These are phyloP conservation scores for Herpomyces periplanetae DNA, from an alignment of 2,329 filamentous ascomycete species.

Conservation along the genomic window DNA sequence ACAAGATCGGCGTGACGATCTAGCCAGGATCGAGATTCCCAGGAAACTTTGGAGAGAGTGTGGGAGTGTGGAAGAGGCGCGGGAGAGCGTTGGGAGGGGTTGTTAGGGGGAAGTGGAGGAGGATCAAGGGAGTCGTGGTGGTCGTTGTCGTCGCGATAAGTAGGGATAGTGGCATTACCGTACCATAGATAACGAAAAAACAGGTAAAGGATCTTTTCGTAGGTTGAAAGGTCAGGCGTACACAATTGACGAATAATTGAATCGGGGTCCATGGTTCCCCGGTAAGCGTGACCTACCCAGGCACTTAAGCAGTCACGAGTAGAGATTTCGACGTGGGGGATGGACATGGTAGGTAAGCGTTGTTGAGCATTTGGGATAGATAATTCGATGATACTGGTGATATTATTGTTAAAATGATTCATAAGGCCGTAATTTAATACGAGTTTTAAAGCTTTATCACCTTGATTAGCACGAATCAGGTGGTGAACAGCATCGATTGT, in stretches of 20 bases:
- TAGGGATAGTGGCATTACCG: constrained; percentile 24
- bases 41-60: constrained; percentile 9
- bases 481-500: constrained; percentile 49
- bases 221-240: constrained; percentile 13
- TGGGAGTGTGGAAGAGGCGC: constrained; percentile 5
- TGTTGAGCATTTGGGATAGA: constrained; percentile 33
- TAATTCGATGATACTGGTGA: constrained; percentile 50
- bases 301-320: constrained; percentile 50
- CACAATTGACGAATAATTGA: constrained; percentile 41
- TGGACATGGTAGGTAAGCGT: constrained; percentile 21
- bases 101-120: constrained; percentile 5
- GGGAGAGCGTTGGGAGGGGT: constrained; percentile 8
- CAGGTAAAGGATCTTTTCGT: constrained; percentile 48
- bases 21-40: not conserved
- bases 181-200: constrained; percentile 61
- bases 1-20: constrained; percentile 31
- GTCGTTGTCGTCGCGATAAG: constrained; percentile 5
- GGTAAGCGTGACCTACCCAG: constrained; percentile 59
- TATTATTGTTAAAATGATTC: constrained; percentile 55
- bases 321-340: constrained; percentile 30
- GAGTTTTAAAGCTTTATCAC: constrained; percentile 46
- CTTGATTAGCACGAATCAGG: constrained; percentile 67
- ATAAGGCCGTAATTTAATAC: constrained; percentile 67
- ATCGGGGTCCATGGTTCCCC: constrained; percentile 39
- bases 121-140: constrained; percentile 2